Evolutionary conservation across 371 early-diverging fungal species (phyloP), one percentile per base, ranked within the genome.

Genomic region (Mortierella sp.): DNA sequence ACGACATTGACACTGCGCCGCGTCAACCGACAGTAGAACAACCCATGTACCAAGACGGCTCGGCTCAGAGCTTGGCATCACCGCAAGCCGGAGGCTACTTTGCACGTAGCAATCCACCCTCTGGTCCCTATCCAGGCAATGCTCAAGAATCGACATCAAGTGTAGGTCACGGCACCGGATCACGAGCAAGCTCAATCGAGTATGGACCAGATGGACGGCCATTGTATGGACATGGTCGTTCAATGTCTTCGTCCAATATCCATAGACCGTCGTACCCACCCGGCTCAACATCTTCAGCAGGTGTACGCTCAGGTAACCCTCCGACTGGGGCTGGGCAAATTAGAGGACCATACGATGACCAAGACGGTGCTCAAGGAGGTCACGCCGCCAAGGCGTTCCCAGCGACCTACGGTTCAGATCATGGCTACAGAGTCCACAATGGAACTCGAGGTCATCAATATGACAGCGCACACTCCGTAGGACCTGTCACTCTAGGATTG

Each of bases 311-410:
- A 54, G 27, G 37, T 28, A 47, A 39, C 29, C 31, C 31, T 34
- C 44, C 43, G 19, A 45, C 10, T 52, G 37, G 37, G 14, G 27
- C 41, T 21, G 56, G 25, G 12, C 49, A 49, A 24, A 40, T 43
- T 3, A 28, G 52, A 43, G 57, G 44, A 28, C 37, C 37, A 22
- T 62, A 62, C 27, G 63, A 62, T 21, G n/a, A 10, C n/a, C 40
- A 55, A 25, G 54, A 47, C 4, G 19, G 10, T 24, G 17, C 3
- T 4, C 61, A 52, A 28, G 61, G 39, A 17, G 24, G 22, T 8
- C 54, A 61, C 16, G 31, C 29, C 13, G 17, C 61, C 0, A 47
- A 53, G 3, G 7, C 39, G 3, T 54, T 34, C 37, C 21, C 7
- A 22, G 19, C 19, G 10, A 13, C 43, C 1, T 28, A 50, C 24